Evolutionary conservation across 768 basidiomycete species (phyloP), one percentile per base, ranked within the genome.

Genomic region (Chalciporus sphaerocephalus): DNA sequence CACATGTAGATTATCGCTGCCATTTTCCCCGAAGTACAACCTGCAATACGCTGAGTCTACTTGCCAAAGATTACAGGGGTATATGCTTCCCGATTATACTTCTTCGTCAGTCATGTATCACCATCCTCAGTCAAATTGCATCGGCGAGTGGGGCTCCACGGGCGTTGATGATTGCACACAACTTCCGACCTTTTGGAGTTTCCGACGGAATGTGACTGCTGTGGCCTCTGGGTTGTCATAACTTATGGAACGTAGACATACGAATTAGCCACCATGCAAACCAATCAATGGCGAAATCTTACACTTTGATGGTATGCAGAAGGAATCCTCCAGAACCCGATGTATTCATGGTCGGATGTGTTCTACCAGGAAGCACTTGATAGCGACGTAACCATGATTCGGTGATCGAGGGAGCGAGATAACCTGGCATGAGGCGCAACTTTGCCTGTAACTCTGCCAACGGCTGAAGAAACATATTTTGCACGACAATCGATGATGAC

Each of bases 351-450:
- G 79, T 81, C 4, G 96, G 96, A 69, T 99, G 96, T 32, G 91
- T 95, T 27, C 96, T 78, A 18, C 96, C 95, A 18, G 96, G 96
- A n/a, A 99, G 74, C 13, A 93, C 85, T 70, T 98, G 95, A 69
- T 98, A 99, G 51, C 80, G 78, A 22, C 95, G 80, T 33, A 91
- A 65, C 86, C 89, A 97, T 10, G 80, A 74, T 66, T 98, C 95
- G 3, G 88, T 86, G 23, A 98, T 69, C 13, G 76, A 82, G 7
- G 92, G 85, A 24, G 81, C 83, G 10, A 98, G 71, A 65, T 81
- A 94, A 50, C 75, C 67, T 8, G 86, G 80, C 32, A 75, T 59
- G 20, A 75, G 68, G 38, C 89, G 80, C 55, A 97, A 66, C 52
- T 78, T 82, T 24, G 72, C 72, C 58, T 95, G 87, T 5, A 88